Evolutionary conservation across 2,329 filamentous ascomycete genomes (phyloP), one percentile per base, ranked within the genome.

Genomic region (Thielaviopsis ethacetica): DNA sequence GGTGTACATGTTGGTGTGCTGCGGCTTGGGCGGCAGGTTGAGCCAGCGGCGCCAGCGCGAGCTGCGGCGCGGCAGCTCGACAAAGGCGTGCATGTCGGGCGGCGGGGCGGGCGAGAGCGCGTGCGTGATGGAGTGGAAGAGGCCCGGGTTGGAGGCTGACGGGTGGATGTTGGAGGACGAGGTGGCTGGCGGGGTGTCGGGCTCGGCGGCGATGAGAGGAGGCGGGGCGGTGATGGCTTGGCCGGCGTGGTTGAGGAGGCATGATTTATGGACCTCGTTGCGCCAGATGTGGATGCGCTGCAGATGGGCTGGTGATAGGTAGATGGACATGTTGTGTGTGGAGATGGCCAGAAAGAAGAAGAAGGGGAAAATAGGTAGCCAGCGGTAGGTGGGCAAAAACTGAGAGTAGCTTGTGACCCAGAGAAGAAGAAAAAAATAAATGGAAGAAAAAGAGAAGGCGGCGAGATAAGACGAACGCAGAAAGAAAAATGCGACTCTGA

Each of bases 281-380:
- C 74, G 73, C 77, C 77, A 80, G 61, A 75, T 70, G 61, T 74
- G 67, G 63, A 80, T 76, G 66, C 72, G 71, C 54, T 69, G 65
- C 54, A 71, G 68, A 59, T 71, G 71, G 15, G 56, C 56, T 38
- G 59, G 59, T 6, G 59, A 61, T 19, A 58, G 47, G 34, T 61
- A 61, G 27, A 61, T 58, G 38, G 59, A 61, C 59, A 61, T 61
- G 24, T 21, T 44, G 27, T 34, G 27, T 15, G 47, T 24, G 47
- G n/a, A n/a, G n/a, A n/a, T n/a, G n/a, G n/a, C n/a, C n/a, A n/a
- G n/a, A n/a, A n/a, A n/a, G n/a, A n/a, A n/a, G n/a, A n/a, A n/a
- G 12, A 22, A 56, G 56, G 17, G 17, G 47, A 6, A 21, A n/a
- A 5, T n/a, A 21, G 47, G 17, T 6, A 50, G 17, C 6, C 5